Evolutionary conservation across 2,329 filamentous ascomycete species (phyloP).

Genomic region (Penicillium concentricum): DNA sequence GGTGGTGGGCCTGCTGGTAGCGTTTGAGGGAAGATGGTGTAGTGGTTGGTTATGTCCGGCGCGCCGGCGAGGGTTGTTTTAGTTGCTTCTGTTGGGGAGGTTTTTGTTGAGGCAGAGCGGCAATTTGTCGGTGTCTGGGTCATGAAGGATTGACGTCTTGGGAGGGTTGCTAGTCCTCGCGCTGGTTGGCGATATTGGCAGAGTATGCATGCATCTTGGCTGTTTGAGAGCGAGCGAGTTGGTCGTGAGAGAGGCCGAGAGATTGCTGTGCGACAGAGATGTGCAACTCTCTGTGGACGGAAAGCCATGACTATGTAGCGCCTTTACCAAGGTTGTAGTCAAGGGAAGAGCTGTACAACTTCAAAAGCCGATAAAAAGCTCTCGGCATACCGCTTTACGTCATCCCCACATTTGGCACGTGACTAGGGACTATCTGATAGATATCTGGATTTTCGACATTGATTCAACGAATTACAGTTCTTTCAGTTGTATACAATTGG

Average conservation of each 20-base stretch:
- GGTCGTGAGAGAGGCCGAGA: slow-evolving; percentile 2
- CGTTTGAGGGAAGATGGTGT: slow-evolving; percentile 82
- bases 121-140: background rate
- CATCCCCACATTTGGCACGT: slow-evolving; percentile 22
- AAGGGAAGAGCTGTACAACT: background rate
- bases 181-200: slow-evolving; percentile 13
- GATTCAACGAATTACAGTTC: background rate
- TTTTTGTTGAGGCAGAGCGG: slow-evolving; percentile 22
- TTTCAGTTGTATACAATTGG: background rate
- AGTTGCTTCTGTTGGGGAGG: slow-evolving; percentile 1
- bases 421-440: slow-evolving; percentile 3
- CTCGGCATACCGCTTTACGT: slow-evolving; percentile 17
- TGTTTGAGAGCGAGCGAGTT: slow-evolving; percentile 5
- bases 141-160: background rate
- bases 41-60: slow-evolving; percentile 61
- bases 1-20: slow-evolving; percentile 78
- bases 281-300: slow-evolving; percentile 11
- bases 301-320: slow-evolving; percentile 13
- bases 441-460: background rate
- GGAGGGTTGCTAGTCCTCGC: background rate
- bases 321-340: background rate
- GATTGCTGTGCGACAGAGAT: slow-evolving; percentile 4
- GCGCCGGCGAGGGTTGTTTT: slow-evolving; percentile 17
- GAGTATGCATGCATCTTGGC: slow-evolving; percentile 14
- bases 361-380: background rate